These are phyloP conservation scores for Raddia guianensis DNA, from an alignment of 176 grass and related monocot species.

Conservation along the genomic window DNA sequence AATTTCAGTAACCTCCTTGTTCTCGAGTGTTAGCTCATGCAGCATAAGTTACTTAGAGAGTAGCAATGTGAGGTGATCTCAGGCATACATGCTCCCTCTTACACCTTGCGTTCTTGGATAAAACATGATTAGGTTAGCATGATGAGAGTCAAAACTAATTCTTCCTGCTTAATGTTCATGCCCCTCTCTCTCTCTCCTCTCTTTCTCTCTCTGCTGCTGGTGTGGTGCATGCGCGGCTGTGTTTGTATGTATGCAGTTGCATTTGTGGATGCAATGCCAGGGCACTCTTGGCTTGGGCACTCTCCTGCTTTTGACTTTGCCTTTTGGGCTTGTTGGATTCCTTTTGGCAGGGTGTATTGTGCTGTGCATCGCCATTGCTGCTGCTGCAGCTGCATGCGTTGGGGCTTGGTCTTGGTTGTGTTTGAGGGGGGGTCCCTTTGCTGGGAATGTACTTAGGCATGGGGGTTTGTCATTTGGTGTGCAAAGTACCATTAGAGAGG, in stretches of 20 bases:
- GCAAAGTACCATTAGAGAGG: conserved; percentile 57
- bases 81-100: neutral
- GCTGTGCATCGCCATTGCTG: conserved; percentile 6
- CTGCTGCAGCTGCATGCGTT: conserved; percentile 36
- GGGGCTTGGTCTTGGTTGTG: conserved; percentile 19
- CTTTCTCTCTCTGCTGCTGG: neutral
- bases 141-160: neutral
- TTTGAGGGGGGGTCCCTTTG: conserved; percentile 13
- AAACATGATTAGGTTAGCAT: conserved; percentile 45
- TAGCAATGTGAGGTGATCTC: conserved; percentile 35
- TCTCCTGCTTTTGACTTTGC: conserved; percentile 51
- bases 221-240: conserved; percentile 35
- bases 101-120: conserved; percentile 33
- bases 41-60: conserved; percentile 33
- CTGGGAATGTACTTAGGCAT: conserved; percentile 49
- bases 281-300: conserved; percentile 39
- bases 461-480: conserved; percentile 51
- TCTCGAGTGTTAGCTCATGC: conserved; percentile 43
- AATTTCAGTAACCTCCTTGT: conserved; percentile 46
- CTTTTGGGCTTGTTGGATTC: conserved; percentile 66
- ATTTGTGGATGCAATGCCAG: conserved; percentile 42
- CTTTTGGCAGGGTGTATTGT: conserved; percentile 48
- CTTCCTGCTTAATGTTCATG: conserved; percentile 1
- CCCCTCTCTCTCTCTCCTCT: neutral
- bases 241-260: conserved; percentile 14